Evolutionary conservation across 1,139 yeast species (phyloP).

Genomic region (Kodamaea anthophila): DNA sequence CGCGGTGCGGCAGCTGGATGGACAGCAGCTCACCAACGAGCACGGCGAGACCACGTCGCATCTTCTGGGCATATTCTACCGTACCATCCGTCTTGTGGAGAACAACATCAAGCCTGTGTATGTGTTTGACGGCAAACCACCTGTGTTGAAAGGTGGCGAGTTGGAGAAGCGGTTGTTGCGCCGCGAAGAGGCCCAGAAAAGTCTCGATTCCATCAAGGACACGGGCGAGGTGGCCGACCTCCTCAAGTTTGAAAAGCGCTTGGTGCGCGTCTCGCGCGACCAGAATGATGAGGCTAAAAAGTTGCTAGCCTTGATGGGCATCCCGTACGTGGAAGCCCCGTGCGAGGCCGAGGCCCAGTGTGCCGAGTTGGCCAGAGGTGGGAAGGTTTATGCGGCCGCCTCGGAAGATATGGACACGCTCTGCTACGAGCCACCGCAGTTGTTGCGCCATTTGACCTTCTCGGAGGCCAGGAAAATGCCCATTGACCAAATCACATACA

Average conservation of each 20-base stretch:
- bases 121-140: slow-evolving; percentile 96
- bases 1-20: slow-evolving; percentile 95
- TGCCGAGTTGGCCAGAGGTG: slow-evolving; percentile 83
- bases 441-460: slow-evolving; percentile 85
- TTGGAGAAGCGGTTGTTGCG: slow-evolving; percentile 76
- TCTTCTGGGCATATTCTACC: slow-evolving; percentile 89
- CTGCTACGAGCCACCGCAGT: slow-evolving; percentile 79
- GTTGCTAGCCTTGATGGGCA: slow-evolving; percentile 81
- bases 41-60: slow-evolving; percentile 94
- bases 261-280: slow-evolving; percentile 80
- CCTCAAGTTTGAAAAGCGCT: slow-evolving; percentile 73
- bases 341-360: slow-evolving; percentile 99
- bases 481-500: slow-evolving; percentile 73
- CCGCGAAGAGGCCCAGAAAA: slow-evolving; percentile 77
- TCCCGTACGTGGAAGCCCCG: slow-evolving; percentile 90
- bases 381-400: slow-evolving; percentile 93
- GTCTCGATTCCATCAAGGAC: slow-evolving; percentile 67
- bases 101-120: slow-evolving; percentile 93
- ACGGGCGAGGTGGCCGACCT: slow-evolving; percentile 75
- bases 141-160: slow-evolving; percentile 88
- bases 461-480: slow-evolving; percentile 93
- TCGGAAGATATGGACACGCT: slow-evolving; percentile 98
- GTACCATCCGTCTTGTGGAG: slow-evolving; percentile 84
- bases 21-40: slow-evolving; percentile 85
- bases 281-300: slow-evolving; percentile 93